Evolutionary conservation across 768 basidiomycete genomes (phyloP), one percentile per base, ranked within the genome.

Genomic region (Macrolepiota dolichaula): DNA sequence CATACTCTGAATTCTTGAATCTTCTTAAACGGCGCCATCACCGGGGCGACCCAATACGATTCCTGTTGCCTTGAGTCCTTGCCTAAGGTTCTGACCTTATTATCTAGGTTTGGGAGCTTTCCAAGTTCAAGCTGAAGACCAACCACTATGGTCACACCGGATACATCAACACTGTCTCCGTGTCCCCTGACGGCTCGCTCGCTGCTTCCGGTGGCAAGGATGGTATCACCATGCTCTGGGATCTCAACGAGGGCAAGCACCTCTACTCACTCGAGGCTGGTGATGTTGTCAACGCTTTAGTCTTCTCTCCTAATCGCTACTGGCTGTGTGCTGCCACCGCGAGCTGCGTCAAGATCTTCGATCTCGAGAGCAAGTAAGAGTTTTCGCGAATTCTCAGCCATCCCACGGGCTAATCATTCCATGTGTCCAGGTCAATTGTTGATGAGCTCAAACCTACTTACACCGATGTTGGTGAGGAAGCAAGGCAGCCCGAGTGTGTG

Each of bases 111-210:
- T 99, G 97, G 97, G 97, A 99, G 76, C 89, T 98, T 63, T 92
- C 92, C 75, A 97, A 98, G 79, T 98, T 98, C 89, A 98, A 99
- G 82, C 86, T 99, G 75, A 94, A 95, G 86, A 98, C 97, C 79
- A 98, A 98, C 86, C 97, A 99, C 84, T 94, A 93, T 74, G 97
- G 97, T 67, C 97, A 99, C 85, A 96, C 92, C 54, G 97, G 96
- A 65, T 98, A 98, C 84, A 95, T 99, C 78, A 98, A 95, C 84
- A 95, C 96, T 69, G 79, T 99, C 72, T 95, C 97, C 62, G 96
- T 99, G 63, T 99, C 97, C 38, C 97, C 97, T 56, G 97, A 99
- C 73, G 97, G 97, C 66, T 99, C 97, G 25, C 87, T 99, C 71
- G 96, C 96, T 68, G 97, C 97, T 51, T 98, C 97, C 52, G 97